Base-by-base conservation (phyloP, 257 asterid genomes). In the Capsicum pubescens region DNA sequence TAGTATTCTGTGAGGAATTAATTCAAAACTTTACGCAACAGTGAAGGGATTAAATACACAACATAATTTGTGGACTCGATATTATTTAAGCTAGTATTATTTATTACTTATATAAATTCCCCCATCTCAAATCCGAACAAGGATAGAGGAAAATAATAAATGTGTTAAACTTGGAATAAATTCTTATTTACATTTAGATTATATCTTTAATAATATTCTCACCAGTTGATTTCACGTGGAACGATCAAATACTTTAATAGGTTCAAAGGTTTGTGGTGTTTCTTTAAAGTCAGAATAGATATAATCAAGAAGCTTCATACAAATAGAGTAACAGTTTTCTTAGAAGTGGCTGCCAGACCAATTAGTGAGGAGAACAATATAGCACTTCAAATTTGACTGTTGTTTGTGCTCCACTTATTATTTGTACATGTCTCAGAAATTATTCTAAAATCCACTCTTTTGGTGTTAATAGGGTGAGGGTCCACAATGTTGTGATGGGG, bases 341-440 rank as follows among this genome's bases (percentile, higher is more conserved):
- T 32, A 21, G 12, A 35, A 67, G 76, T 67, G 52, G 52, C 76
- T 36, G 76, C 76, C 15, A 68, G 54, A 68, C 76, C 76, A 36
- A 68, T 68, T 15, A 14, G 52, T 39, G 54, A 66, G 52, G 52
- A 36, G 19, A 68, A 36, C 52, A 68, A 2, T 9, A 39, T 39
- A 16, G 21, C 81, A 52, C 63, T 52, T 76, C 21, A 14, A 52
- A 14, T 50, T 76, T 14, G 46, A 52, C 81, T 76, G 63, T 26
- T 76, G 63, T 76, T 76, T 76, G 63, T 76, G 81, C 81, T 76
- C 81, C 63, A 76, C 71, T 64, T 7, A 12, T 76, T 48, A 71
- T n/a, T 21, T 12, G 42, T 52, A 14, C 63, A 76, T 21, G 57
- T 19, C 2, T 50, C n/a, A 19, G 14, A 52, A 76, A 7, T 3